Base-by-base conservation (phyloP, 1,139 yeast species). In the Suhomyces coccinellae region DNA sequence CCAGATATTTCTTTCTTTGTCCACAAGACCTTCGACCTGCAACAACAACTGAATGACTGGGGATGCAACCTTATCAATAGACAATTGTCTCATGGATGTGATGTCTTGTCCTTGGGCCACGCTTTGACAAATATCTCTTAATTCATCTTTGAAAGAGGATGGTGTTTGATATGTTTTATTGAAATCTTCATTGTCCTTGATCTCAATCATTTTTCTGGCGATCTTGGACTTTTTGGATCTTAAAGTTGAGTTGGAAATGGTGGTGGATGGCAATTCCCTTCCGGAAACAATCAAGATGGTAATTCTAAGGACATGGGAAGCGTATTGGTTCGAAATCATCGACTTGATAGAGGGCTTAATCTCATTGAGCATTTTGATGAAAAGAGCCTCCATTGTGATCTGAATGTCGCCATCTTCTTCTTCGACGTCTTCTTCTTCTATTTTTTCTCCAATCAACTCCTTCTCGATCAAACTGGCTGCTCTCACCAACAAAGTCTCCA, bases 131-230 rank as follows among this genome's bases (percentile, higher is more conserved):
- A 76, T 54, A 14, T 72, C 75, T 44, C 72, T 73, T 48, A 87
- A 65, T 54, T 83, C 82, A n/a, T 70, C 72, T 51, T 82, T 83
- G 64, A 91, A 89, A 0, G 87, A 74, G 10, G 71, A 63, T 3
- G 98, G 97, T 2, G 83, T 82, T 63, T 84, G 88, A 61, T 81
- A 87, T 1, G 83, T 67, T 50, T 80, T 77, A 57, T 79, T 73
- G 58, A 83, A 85, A 54, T 83, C 88, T 11, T 79, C 83, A 49
- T 77, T 84, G 57, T 87, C 96, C 58, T 83, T 84, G 42, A 91
- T 84, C 56, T 88, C 95, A 56, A 89, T 87, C 93, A 87, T 87
- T 63, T 90, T 90, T 63, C 98, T 80, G 1, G 97, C 97, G 60
- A 87, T 85, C 59, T 87, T 87, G 29, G 96, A 85, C 61, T 82